Conservation (phyloP, 1,284 basidiomycete species). For the Malassezia nana region DNA sequence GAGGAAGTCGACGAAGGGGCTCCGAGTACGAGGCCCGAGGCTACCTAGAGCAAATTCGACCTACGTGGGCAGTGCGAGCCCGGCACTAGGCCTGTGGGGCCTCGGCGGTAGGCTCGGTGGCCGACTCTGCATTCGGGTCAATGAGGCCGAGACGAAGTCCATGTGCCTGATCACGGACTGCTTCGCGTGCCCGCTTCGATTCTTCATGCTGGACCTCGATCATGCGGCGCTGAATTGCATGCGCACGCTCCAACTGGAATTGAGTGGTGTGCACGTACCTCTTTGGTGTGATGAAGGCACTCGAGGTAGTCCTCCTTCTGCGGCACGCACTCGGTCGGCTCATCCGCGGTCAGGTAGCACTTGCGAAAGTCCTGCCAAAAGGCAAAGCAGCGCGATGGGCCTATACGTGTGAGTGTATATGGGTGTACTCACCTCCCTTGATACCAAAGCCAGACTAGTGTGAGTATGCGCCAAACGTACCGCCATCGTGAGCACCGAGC, state of each 20-base stretch:
- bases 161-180: neutral
- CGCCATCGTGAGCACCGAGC: conserved; percentile 2
- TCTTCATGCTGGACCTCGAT: conserved; percentile 18
- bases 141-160: conserved; percentile 14
- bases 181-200: conserved; percentile 15
- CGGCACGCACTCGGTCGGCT: conserved; percentile 62
- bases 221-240: conserved; percentile 15
- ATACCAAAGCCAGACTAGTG: conserved; percentile 59
- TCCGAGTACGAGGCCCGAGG: no score
- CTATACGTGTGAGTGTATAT: conserved; percentile 50
- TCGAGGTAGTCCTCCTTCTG: conserved; percentile 83
- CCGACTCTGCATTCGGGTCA: neutral
- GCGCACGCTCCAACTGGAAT: conserved; percentile 16
- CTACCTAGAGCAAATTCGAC: no score
- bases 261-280: conserved; percentile 54
- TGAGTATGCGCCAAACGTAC: neutral
- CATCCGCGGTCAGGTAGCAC: conserved; percentile 79
- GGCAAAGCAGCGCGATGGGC: conserved; percentile 76
- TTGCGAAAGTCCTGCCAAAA: conserved; percentile 70
- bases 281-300: conserved; percentile 81
- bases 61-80: neutral
- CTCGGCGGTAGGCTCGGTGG: neutral
- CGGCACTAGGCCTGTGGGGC: neutral
- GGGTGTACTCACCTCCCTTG: conserved; percentile 56
- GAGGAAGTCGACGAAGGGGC: no score